phyloP scores from a whole-genome alignment of 441 rosid species.

The Bocquillonia castaneifolia region DNA sequence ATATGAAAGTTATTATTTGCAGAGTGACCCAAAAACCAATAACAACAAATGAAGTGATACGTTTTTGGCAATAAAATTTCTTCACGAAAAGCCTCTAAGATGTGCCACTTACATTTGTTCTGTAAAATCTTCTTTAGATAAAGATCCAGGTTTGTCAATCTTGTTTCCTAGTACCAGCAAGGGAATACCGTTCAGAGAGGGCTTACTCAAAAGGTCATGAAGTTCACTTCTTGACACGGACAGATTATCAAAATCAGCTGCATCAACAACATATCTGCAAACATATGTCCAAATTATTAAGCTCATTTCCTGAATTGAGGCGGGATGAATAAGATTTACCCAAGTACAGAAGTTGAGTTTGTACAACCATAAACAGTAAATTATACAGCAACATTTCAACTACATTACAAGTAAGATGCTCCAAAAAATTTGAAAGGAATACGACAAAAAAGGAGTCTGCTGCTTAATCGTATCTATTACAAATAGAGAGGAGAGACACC shows the following conservation, averaged over 20 bases:
- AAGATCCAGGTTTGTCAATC: conserved; percentile 86
- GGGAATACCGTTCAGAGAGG: conserved; percentile 77
- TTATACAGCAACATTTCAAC: conserved; percentile 2
- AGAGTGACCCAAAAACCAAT: background rate
- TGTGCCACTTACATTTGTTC: conserved; percentile 68
- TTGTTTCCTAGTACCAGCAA: conserved; percentile 87
- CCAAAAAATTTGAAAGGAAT: background rate
- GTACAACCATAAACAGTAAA: background rate
- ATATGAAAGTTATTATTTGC: too few species aligned
- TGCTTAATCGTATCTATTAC: background rate
- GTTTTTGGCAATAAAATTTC: background rate
- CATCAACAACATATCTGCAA: conserved; percentile 91
- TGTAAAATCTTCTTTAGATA: conserved; percentile 78
- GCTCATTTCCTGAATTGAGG: background rate
- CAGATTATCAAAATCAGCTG: conserved; percentile 79
- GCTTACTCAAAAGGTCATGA: conserved; percentile 74
- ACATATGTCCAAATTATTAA: background rate
- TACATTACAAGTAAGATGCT: background rate
- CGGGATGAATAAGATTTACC: too few species aligned
- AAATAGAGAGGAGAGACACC: background rate
- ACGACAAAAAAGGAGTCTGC: background rate
- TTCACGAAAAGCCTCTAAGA: background rate
- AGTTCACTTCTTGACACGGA: conserved; percentile 77
- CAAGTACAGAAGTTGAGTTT: background rate
- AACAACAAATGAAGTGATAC: background rate